Percentiles rank a stretch among this genome's conserved stretches.
phyloP scores from a whole-genome alignment of 371 early-diverging fungal genomes.

The Blakeslea trispora region DNA sequence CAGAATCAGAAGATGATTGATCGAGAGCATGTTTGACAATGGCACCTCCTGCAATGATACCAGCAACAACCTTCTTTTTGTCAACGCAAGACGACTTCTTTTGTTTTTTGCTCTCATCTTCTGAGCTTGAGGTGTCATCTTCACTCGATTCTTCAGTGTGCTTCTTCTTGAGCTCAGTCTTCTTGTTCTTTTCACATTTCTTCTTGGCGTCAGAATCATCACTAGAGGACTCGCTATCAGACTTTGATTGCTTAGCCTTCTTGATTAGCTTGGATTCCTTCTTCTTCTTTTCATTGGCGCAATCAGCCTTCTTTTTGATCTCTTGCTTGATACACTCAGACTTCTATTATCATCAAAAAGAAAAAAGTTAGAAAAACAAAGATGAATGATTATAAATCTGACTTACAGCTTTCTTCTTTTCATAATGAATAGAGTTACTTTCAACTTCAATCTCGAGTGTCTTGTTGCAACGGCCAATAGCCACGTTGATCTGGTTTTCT shows the following conservation, averaged over 20 bases:
- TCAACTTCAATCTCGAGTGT: constrained; percentile 24
- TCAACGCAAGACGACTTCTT: constrained; percentile 6
- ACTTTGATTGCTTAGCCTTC: constrained; percentile 10
- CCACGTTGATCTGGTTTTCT: constrained; percentile 20
- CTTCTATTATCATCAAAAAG: constrained; percentile 17
- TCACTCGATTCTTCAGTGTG: neutral
- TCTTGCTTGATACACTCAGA: constrained; percentile 20
- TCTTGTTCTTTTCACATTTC: constrained; percentile 7
- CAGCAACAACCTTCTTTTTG: constrained; percentile 11
- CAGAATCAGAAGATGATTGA: constrained; percentile 5
- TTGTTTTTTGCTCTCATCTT: constrained; percentile 3
- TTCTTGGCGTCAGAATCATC: neutral
- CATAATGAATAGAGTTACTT: constrained; percentile 17
- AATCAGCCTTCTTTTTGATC: constrained; percentile 16
- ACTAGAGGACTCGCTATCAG: constrained; percentile 8
- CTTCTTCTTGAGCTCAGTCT: neutral
- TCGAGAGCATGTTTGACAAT: constrained; percentile 4
- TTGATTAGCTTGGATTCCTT: constrained; percentile 7
- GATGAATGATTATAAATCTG: neutral
- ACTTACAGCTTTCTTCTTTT: constrained; percentile 26
- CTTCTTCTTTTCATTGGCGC: constrained; percentile 13
- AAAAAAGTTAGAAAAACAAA: neutral
- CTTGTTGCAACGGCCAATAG: constrained; percentile 27
- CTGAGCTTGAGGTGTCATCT: constrained; percentile 4
- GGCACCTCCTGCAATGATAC: constrained; percentile 6